These are phyloP conservation scores for Astrothelium subdiscretum DNA, from an alignment of 495 filamentous ascomycete genomes.

Conservation along the genomic window DNA sequence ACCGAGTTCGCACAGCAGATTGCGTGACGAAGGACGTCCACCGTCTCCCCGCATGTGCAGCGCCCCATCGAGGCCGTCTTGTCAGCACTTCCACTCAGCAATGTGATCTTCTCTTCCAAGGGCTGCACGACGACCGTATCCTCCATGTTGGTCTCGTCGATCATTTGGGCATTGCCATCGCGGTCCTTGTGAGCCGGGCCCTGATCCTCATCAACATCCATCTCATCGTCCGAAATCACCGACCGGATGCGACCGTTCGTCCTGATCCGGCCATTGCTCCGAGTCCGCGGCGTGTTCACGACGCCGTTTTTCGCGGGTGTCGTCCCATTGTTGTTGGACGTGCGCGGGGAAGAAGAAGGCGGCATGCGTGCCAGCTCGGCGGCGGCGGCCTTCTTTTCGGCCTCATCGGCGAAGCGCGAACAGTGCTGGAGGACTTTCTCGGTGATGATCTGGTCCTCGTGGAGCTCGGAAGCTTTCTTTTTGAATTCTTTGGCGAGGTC, in stretches of 20 bases:
- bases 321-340: no score
- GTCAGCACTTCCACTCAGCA: neutral
- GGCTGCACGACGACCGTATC: neutral
- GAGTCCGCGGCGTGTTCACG: no score
- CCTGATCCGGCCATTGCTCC: no score
- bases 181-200: neutral
- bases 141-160: neutral
- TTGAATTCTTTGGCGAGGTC: conserved; percentile 6
- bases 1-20: neutral
- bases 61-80: neutral
- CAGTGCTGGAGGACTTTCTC: no score
- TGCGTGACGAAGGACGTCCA: neutral
- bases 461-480: conserved; percentile 10
- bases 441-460: conserved; percentile 4
- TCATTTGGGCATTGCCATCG: neutral
- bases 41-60: neutral
- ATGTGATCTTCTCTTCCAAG: neutral
- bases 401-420: no score
- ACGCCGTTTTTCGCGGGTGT: no score
- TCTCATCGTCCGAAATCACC: neutral
- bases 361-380: no score
- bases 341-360: no score
- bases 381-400: no score
- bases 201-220: neutral
- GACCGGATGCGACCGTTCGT: no score